phyloP scores from a whole-genome alignment of 179 eudicot genomes.

The Carnegiea gigantea region DNA sequence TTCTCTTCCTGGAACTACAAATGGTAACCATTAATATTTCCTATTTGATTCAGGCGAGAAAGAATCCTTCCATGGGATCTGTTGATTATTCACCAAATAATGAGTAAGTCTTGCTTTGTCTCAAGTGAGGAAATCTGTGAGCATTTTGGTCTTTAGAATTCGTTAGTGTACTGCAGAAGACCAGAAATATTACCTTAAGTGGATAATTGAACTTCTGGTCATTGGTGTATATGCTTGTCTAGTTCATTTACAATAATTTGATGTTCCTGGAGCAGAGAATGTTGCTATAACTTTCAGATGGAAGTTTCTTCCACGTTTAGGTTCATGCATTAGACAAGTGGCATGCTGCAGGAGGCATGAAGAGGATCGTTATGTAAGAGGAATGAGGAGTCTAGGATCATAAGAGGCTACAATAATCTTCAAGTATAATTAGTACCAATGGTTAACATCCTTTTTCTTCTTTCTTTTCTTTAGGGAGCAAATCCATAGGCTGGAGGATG shows the following conservation, averaged over 20 bases:
- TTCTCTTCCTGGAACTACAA: slow-evolving; percentile 7
- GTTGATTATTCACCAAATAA: slow-evolving; percentile 52
- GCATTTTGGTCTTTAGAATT: not conserved
- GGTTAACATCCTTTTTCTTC: slow-evolving; percentile 10
- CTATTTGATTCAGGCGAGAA: slow-evolving; percentile 53
- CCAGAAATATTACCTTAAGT: not conserved
- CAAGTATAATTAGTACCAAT: not conserved
- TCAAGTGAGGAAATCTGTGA: not conserved
- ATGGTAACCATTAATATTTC: slow-evolving; percentile 4
- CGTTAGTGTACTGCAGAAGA: not conserved
- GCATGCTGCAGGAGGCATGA: not conserved
- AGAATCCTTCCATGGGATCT: slow-evolving; percentile 76
- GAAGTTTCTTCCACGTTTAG: too few relatives aligned
- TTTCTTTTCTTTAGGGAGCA: slow-evolving; percentile 49
- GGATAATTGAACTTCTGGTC: not conserved
- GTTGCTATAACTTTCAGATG: not conserved
- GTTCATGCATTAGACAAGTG: not conserved
- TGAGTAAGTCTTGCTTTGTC: slow-evolving; percentile 62
- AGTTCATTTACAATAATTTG: not conserved
- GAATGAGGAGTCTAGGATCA: not conserved
- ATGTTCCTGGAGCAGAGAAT: too few relatives aligned
- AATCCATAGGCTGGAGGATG: slow-evolving; percentile 61
- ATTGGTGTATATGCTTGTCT: not conserved
- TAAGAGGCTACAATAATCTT: not conserved
- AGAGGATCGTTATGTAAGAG: not conserved